Base-by-base conservation (phyloP, 1,284 basidiomycete genomes). In the Cryptococcus sp. region DNA sequence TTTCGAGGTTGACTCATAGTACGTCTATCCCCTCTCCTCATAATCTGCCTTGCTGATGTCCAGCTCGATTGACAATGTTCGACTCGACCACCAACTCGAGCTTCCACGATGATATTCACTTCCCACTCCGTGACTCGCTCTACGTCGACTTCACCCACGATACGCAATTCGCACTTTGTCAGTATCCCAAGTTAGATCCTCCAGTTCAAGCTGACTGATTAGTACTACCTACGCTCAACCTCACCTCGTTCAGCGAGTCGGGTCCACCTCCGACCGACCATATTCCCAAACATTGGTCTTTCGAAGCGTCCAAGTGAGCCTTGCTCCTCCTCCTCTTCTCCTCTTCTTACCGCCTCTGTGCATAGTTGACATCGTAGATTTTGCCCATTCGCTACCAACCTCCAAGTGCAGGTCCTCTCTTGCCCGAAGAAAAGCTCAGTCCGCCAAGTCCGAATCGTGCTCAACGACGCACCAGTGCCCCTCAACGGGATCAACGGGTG, bases 211-310 rank as follows among this genome's bases (percentile, higher is more conserved):
- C 5, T 14, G 41, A 34, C 55, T 61, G 34, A 62, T 31, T 47
- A 81, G 80, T 82, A 19, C 63, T 79, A 11, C 77, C 78, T 2
- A 77, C 82, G 0, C 70, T 84, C 66, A 83, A 84, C 66, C 77
- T 85, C 50, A 82, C 85, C 4, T 79, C 74, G 18, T 84, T 91
- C 48, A 81, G 85, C 6, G 75, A 75, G 21, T 69, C 71, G 26
- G 87, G 86, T 0, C 82, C 85, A 0, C 76, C 87, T 1, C 86
- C 87, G 0, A 77, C 79, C 9, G 82, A 82, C 48, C 84, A 84
- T 63, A 88, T 90, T 26, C 81, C 81, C 0, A 68, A 74, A 37
- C 67, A 80, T 47, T 77, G 78, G 54, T 65, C 68, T 0, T 74
- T 72, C 52, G 56, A 67, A 19, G 57, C 71, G 0, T 70, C 71